Conservation (phyloP, 164 flowering plant genomes). For the Macadamia tetraphylla region DNA sequence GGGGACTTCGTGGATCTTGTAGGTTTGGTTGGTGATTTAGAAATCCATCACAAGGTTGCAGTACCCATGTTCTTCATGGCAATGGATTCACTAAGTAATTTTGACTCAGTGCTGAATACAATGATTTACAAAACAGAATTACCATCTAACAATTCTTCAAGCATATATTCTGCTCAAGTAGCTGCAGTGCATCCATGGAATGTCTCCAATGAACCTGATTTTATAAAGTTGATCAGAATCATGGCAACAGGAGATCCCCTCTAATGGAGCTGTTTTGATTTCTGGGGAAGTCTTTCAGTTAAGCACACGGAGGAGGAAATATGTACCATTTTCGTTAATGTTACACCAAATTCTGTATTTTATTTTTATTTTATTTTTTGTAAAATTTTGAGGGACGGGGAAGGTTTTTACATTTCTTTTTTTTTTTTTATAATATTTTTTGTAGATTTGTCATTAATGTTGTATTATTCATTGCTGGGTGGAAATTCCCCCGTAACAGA, state of each 20-base stretch:
- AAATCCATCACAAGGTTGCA: constrained; percentile 87
- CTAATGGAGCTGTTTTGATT: constrained; percentile 81
- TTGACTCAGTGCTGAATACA: constrained; percentile 52
- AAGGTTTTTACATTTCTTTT: constrained; percentile 13
- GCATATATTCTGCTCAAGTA: constrained; percentile 69
- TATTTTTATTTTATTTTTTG: constrained; percentile 7
- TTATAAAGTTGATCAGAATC: constrained; percentile 71
- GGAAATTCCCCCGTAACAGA: constrained; percentile 13
- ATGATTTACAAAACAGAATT: constrained; percentile 51
- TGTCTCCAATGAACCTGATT: constrained; percentile 77
- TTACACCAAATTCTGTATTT: constrained; percentile 18
- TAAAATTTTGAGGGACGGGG: constrained; percentile 12
- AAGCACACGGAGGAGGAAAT: background rate
- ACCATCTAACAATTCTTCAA: constrained; percentile 44
- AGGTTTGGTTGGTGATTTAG: constrained; percentile 58
- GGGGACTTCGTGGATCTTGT: constrained; percentile 80
- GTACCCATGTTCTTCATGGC: constrained; percentile 86
- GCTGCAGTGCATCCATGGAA: constrained; percentile 93
- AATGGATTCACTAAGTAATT: constrained; percentile 73
- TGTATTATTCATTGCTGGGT: constrained; percentile 32
- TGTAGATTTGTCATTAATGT: background rate
- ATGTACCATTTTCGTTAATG: constrained; percentile 24
- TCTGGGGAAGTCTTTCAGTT: background rate
- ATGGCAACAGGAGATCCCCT: constrained; percentile 95
- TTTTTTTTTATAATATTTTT: constrained; percentile 20